Percentiles rank a stretch among this genome's conserved stretches.
phyloP scores from a whole-genome alignment of 75 land plant genomes.

The Chamaecyparis obtusa region DNA sequence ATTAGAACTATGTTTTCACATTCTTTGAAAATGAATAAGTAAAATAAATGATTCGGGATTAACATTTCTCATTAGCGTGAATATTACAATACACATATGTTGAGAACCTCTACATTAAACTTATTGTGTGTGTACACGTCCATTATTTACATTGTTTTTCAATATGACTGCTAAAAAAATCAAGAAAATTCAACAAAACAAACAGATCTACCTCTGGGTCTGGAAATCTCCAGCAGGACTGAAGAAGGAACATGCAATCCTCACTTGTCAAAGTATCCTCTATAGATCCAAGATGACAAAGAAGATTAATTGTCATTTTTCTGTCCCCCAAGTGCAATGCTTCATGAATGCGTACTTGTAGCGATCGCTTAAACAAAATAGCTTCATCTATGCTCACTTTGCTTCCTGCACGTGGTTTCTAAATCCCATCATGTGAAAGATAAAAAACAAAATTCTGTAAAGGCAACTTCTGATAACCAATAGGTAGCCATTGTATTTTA shows the following conservation, averaged over 20 bases:
- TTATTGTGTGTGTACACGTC: background rate
- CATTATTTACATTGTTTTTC: background rate
- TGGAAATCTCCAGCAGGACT: constrained; percentile 7
- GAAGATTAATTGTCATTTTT: constrained; percentile 5
- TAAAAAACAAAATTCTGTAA: background rate
- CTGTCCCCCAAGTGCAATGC: background rate
- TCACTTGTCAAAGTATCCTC: background rate
- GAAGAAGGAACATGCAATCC: background rate
- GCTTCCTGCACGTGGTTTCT: background rate
- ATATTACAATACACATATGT: background rate
- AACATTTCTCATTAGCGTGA: background rate
- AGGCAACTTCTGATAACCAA: background rate
- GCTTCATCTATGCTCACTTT: background rate
- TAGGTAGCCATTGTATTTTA: background rate
- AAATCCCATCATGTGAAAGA: background rate
- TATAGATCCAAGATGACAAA: background rate
- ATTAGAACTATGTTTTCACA: background rate
- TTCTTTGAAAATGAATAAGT: background rate
- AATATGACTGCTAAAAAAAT: background rate
- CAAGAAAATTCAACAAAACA: background rate
- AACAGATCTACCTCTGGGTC: constrained; percentile 1
- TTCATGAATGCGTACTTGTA: background rate
- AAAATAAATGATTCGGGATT: background rate
- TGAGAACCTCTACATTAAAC: background rate
- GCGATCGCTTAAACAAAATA: background rate